phyloP scores from a whole-genome alignment of 768 basidiomycete genomes.

The Rhizopogon sp. region DNA sequence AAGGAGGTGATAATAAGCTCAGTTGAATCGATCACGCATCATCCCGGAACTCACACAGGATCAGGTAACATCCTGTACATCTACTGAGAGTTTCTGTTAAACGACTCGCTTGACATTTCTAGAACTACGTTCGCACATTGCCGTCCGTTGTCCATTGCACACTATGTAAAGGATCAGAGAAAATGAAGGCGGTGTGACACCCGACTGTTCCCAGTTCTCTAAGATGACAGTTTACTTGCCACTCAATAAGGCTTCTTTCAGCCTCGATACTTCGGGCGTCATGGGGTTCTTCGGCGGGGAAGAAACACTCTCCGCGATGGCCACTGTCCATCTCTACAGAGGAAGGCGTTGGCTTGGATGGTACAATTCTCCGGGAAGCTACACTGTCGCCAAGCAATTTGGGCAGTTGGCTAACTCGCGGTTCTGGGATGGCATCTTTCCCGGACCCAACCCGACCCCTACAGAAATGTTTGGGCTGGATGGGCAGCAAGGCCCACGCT shows the following conservation, averaged over 20 bases:
- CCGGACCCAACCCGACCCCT: constrained; percentile 24
- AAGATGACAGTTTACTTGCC: constrained; percentile 3
- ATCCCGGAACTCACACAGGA: too few species aligned
- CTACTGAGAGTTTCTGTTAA: neutral
- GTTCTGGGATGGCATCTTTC: constrained; percentile 29
- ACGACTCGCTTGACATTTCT: neutral
- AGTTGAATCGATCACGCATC: too few species aligned
- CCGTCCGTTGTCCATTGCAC: neutral
- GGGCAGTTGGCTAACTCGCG: constrained; percentile 23
- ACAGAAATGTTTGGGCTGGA: constrained; percentile 24
- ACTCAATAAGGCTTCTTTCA: constrained; percentile 8
- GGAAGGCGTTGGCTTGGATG: constrained; percentile 30
- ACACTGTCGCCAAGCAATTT: constrained; percentile 28
- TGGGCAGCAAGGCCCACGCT: constrained; percentile 23
- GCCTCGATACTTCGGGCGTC: constrained; percentile 26
- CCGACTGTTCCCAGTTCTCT: neutral
- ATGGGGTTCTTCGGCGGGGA: constrained; percentile 34
- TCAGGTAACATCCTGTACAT: neutral
- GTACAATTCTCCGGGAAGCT: constrained; percentile 35
- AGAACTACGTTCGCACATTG: neutral
- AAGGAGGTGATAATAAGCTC: too few species aligned
- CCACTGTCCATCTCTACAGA: constrained; percentile 26
- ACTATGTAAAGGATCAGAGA: neutral
- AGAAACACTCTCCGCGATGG: constrained; percentile 33
- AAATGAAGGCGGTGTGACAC: neutral